A percentile compares a stretch with the other conserved stretches of the same genome.
Conservation (phyloP, 495 filamentous ascomycete genomes). For the Lepidopterella palustris region DNA sequence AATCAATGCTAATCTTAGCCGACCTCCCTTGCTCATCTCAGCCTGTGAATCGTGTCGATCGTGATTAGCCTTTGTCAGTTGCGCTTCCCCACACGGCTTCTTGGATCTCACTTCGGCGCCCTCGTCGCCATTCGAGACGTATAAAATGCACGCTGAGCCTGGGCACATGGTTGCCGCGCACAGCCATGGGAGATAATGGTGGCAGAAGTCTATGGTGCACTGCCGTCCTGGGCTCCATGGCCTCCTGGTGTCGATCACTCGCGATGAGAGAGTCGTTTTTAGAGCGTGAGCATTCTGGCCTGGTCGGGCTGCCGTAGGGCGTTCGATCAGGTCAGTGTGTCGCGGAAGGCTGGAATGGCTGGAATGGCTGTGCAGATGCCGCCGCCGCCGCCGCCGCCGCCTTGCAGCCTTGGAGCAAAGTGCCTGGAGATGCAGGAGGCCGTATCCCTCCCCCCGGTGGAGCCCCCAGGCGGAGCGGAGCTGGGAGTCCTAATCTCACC, state of each 20-base stretch:
- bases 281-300: neutral
- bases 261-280: no score
- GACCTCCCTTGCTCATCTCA: neutral
- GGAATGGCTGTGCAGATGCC: neutral
- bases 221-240: no score
- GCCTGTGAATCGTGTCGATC: slow-evolving; percentile 19
- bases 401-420: neutral
- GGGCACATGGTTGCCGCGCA: neutral
- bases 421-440: neutral
- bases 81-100: slow-evolving; percentile 29
- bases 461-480: slow-evolving; percentile 1
- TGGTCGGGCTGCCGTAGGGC: neutral
- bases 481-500: neutral
- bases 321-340: neutral
- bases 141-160: neutral
- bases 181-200: neutral
- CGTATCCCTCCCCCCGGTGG: neutral
- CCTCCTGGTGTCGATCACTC: neutral
- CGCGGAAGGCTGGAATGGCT: neutral
- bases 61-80: slow-evolving; percentile 19
- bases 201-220: neutral
- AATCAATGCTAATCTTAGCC: neutral
- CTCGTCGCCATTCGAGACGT: neutral
- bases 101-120: neutral
- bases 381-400: neutral